Base-by-base conservation (phyloP, 495 filamentous ascomycete genomes). In the Daldinia decipiens region DNA sequence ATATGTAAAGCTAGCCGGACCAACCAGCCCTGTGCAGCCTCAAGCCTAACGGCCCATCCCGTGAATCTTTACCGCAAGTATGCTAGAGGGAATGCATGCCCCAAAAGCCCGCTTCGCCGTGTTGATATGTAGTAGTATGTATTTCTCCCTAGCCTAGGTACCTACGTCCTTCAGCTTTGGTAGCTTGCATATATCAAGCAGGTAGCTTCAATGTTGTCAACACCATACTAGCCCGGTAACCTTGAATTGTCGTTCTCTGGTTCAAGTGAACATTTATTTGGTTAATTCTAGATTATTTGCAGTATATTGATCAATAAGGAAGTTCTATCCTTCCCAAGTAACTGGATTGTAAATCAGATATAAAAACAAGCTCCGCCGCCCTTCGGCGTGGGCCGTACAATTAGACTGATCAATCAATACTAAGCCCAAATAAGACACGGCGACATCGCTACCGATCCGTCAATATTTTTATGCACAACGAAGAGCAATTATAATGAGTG, bases 11-110 rank as follows among this genome's bases (percentile, higher is more conserved):
- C 63, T 51, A n/a, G 45, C 21, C 36, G 12, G 62, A 17, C 63
- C 54, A 63, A 59, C 59, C 64, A 67, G 64, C 36, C n/a, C 21
- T 29, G 24, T 64, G 64, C 59, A 67, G 69, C 54, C 64, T 67
- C 69, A 67, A 50, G 47, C 36, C 45, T 59, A 34, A 57, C 51
- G 52, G 56, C 36, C 27, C 57, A 55, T 54, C 36, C 11, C 40
- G 50, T 59, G 63, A 62, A 63, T 59, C 54, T 55, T 71, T 63
- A 63, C 63, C 54, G 45, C 63, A 67, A 63, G 36, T 19, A 63
- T 51, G 13, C n/a, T 31, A 51, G 45, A 43, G 15, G 51, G 36
- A 57, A 53, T 53, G 13, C 19, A 47, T 47, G 19, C 43, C 17
- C 19, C 17, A 47, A 12, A 12, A 24, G 8, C 43, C 19, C 43